Conservation (phyloP, 2,329 filamentous ascomycete species). For the Rutstroemia sp. region DNA sequence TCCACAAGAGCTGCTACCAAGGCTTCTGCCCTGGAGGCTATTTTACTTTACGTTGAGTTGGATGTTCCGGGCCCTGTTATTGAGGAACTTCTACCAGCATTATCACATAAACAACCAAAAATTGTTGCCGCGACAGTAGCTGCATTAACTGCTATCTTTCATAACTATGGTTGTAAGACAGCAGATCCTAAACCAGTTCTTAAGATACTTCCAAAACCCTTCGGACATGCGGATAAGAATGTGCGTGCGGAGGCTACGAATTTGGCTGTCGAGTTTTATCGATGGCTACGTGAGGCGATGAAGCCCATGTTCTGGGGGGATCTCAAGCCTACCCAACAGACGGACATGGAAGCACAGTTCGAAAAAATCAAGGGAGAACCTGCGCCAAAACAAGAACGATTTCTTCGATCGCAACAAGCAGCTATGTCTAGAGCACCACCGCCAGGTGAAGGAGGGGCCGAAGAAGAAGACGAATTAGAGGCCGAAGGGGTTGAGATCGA, state of each 20-base stretch:
- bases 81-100: constrained; percentile 77
- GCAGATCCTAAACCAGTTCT: constrained; percentile 89
- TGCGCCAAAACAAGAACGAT: constrained; percentile 79
- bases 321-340: constrained; percentile 89
- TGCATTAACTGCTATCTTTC: constrained; percentile 75
- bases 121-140: constrained; percentile 69
- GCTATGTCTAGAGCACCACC: constrained; percentile 65
- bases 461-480: constrained; percentile 47
- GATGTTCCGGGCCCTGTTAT: constrained; percentile 80
- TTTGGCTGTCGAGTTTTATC: constrained; percentile 86
- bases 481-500: constrained; percentile 66
- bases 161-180: constrained; percentile 91
- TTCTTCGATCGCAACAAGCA: constrained; percentile 83
- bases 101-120: constrained; percentile 88
- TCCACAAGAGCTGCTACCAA: constrained; percentile 87
- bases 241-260: constrained; percentile 90
- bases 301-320: constrained; percentile 97
- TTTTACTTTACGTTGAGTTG: constrained; percentile 83
- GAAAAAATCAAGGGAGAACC: constrained; percentile 87
- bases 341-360: constrained; percentile 87
- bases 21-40: constrained; percentile 73
- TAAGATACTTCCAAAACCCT: constrained; percentile 81
- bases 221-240: constrained; percentile 96
- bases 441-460: constrained; percentile 49
- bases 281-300: constrained; percentile 96